These are phyloP conservation scores for Acanthamoeba lenticulata DNA, from an alignment of 208 protist species.

Conservation along the genomic window DNA sequence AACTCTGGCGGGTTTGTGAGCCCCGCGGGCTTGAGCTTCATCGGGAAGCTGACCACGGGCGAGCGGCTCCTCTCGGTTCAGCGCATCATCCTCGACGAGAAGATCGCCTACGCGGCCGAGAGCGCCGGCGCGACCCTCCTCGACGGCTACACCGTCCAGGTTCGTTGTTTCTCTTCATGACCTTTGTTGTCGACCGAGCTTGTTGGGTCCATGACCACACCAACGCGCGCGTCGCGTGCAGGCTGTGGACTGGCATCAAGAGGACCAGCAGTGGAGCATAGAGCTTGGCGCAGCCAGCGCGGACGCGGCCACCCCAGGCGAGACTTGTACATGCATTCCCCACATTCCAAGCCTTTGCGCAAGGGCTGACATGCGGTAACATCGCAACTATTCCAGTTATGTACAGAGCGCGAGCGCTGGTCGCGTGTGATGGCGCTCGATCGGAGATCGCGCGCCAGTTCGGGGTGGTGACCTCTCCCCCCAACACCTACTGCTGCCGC, in stretches of 20 bases:
- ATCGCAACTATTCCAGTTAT: neutral
- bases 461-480: conserved; percentile 47
- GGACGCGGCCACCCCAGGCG: neutral
- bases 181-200: neutral
- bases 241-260: conserved; percentile 4
- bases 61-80: conserved; percentile 64
- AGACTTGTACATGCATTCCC: neutral
- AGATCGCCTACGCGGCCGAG: conserved; percentile 60
- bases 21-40: conserved; percentile 62
- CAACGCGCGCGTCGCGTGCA: neutral
- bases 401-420: conserved; percentile 59
- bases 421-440: conserved; percentile 39
- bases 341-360: neutral
- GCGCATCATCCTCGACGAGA: conserved; percentile 66
- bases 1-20: conserved; percentile 61
- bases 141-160: conserved; percentile 54
- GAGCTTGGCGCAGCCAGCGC: neutral
- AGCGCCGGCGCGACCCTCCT: conserved; percentile 57
- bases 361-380: neutral
- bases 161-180: neutral
- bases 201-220: neutral
- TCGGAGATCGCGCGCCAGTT: conserved; percentile 59
- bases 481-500: conserved; percentile 61
- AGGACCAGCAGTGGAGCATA: conserved; percentile 28
- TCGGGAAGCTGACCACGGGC: conserved; percentile 64